These are phyloP conservation scores for Phytophthora sp. DNA, from an alignment of 352 stramenopile species.

Conservation along the genomic window DNA sequence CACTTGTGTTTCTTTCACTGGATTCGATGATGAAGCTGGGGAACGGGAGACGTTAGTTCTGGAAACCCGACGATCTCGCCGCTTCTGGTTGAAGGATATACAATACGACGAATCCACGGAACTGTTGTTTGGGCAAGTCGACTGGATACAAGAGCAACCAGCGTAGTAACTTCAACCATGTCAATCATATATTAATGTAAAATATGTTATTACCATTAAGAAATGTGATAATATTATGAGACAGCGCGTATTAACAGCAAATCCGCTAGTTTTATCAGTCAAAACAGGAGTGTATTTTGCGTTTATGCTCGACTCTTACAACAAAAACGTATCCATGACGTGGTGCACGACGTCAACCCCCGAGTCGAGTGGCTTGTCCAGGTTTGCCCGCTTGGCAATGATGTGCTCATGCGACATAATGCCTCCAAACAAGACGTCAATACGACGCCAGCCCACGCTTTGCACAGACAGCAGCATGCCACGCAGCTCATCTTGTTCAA, in stretches of 20 bases:
- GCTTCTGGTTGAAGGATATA: slow-evolving; percentile 36
- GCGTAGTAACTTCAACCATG: neutral
- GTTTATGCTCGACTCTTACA: no score
- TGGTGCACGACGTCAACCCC: slow-evolving; percentile 80
- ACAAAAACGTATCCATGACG: slow-evolving; percentile 72
- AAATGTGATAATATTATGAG: no score
- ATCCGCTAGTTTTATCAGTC: no score
- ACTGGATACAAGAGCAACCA: slow-evolving; percentile 22
- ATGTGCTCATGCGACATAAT: slow-evolving; percentile 80
- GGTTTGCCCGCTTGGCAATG: slow-evolving; percentile 76
- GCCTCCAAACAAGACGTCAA: slow-evolving; percentile 76
- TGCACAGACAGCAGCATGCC: slow-evolving; percentile 81
- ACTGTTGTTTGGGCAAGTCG: slow-evolving; percentile 34
- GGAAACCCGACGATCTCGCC: slow-evolving; percentile 14
- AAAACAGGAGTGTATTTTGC: no score
- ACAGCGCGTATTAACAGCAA: no score
- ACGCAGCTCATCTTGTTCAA: slow-evolving; percentile 64
- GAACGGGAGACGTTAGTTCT: slow-evolving; percentile 17
- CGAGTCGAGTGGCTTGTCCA: slow-evolving; percentile 58
- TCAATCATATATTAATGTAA: no score
- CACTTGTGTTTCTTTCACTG: slow-evolving; percentile 18
- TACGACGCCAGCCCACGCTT: slow-evolving; percentile 72
- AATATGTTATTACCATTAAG: no score
- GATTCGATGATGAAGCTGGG: slow-evolving; percentile 22
- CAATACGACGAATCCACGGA: slow-evolving; percentile 21